These are phyloP conservation scores for Iberis pinnata DNA, from an alignment of 345 rosid genomes.

Conservation along the genomic window DNA sequence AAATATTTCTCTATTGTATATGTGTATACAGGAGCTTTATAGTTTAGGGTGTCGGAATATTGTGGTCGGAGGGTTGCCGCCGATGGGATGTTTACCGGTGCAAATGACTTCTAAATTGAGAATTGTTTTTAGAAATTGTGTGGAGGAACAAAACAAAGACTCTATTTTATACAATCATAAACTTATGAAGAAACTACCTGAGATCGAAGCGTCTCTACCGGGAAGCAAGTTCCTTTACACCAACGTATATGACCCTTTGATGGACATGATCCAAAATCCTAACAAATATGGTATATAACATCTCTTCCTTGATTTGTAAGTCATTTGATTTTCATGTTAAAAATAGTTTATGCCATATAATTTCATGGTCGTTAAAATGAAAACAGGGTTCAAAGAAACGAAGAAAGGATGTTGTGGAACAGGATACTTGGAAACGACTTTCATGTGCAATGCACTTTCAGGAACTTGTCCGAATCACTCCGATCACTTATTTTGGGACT, in stretches of 20 bases:
- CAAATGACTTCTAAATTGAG: slow-evolving; percentile 34
- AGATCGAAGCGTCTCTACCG: slow-evolving; percentile 32
- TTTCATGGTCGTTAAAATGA: neutral
- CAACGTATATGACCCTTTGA: slow-evolving; percentile 31
- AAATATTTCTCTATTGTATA: neutral
- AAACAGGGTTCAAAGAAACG: slow-evolving; percentile 40
- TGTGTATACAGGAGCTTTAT: slow-evolving; percentile 38
- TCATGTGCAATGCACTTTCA: slow-evolving; percentile 32
- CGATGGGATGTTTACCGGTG: slow-evolving; percentile 55
- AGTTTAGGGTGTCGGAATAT: slow-evolving; percentile 38
- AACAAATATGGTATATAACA: slow-evolving; percentile 33
- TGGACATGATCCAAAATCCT: slow-evolving; percentile 42
- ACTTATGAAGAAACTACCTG: slow-evolving; percentile 33
- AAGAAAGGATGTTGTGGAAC: slow-evolving; percentile 46
- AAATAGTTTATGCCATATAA: no score
- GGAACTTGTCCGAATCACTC: no score
- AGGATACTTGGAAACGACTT: slow-evolving; percentile 31
- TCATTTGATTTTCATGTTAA: no score
- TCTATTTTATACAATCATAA: slow-evolving; percentile 40
- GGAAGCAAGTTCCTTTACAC: slow-evolving; percentile 36
- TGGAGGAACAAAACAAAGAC: slow-evolving; percentile 42
- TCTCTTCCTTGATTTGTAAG: neutral
- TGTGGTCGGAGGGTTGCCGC: slow-evolving; percentile 45
- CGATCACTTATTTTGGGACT: no score
- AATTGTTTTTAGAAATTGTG: slow-evolving; percentile 24